Conservation (phyloP, 2,329 filamentous ascomycete species). For the Alternaria panax region DNA sequence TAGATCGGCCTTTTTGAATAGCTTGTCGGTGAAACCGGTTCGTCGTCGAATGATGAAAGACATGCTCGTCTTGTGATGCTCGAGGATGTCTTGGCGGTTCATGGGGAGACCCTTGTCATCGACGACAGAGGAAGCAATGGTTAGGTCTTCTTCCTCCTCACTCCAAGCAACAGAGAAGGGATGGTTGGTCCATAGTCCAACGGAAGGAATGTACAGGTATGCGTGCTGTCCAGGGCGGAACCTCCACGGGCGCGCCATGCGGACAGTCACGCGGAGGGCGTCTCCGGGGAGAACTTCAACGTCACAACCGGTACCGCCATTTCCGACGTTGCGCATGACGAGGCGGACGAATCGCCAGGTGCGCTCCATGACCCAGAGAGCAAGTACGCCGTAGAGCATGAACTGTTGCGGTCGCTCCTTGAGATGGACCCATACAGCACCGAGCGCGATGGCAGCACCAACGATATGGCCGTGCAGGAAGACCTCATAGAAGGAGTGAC, state of each 20-base stretch:
- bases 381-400: conserved; percentile 67
- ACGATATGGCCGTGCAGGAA: conserved; percentile 77
- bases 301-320: conserved; percentile 70
- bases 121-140: conserved; percentile 25
- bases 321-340: conserved; percentile 70
- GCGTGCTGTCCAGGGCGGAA: conserved; percentile 80
- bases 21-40: conserved; percentile 83
- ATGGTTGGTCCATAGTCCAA: conserved; percentile 78
- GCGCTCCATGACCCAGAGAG: conserved; percentile 74
- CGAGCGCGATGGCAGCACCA: conserved; percentile 66
- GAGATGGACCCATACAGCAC: conserved; percentile 72
- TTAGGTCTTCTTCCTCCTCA: conserved; percentile 63
- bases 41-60: conserved; percentile 88
- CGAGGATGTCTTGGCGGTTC: conserved; percentile 60
- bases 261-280: conserved; percentile 75
- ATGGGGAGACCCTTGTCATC: conserved; percentile 58
- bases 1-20: conserved; percentile 73
- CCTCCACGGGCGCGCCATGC: conserved; percentile 77
- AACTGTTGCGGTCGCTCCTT: conserved; percentile 64
- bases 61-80: conserved; percentile 64
- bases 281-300: conserved; percentile 80
- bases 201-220: conserved; percentile 77
- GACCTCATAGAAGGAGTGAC: conserved; percentile 80
- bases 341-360: conserved; percentile 65
- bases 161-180: conserved; percentile 83